Evolutionary conservation across 257 asterid genomes (phyloP).

Genomic region (Forsythia viridissima): DNA sequence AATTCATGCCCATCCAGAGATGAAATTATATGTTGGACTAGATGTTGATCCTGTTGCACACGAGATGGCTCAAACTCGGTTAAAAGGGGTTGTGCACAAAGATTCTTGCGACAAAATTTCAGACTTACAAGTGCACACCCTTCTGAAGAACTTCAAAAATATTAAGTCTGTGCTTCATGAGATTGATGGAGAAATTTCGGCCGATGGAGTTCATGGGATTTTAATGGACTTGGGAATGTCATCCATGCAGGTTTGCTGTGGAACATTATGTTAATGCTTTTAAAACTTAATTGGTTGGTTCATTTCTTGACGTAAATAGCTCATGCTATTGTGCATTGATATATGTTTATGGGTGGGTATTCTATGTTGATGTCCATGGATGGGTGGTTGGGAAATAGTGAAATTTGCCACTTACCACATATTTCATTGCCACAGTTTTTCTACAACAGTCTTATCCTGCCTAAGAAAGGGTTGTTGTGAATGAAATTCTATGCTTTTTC

Average conservation of each 20-base stretch:
- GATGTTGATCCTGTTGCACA: conserved; percentile 94
- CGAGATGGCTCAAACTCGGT: conserved; percentile 57
- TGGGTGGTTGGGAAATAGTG: conserved; percentile 1
- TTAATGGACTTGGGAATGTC: conserved; percentile 99
- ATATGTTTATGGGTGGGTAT: neutral
- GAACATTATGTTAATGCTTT: neutral
- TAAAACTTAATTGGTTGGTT: neutral
- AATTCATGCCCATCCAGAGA: conserved; percentile 81
- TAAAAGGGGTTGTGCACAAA: conserved; percentile 34
- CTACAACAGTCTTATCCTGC: neutral
- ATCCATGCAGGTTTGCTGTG: conserved; percentile 85
- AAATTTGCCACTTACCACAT: conserved; percentile 8
- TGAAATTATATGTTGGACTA: conserved; percentile 73
- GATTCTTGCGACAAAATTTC: conserved; percentile 34
- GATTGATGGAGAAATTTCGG: conserved; percentile 40
- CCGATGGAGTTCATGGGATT: conserved; percentile 71
- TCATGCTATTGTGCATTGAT: neutral
- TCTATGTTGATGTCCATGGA: neutral
- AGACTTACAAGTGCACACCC: conserved; percentile 54
- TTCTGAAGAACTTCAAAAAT: conserved; percentile 63
- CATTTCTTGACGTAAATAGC: neutral
- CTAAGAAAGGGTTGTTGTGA: neutral
- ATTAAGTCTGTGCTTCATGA: conserved; percentile 57
- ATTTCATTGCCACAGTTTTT: neutral
- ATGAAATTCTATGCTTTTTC: conserved; percentile 7